These are phyloP conservation scores for Gelatoporia subvermispora DNA, from an alignment of 768 basidiomycete genomes.

Conservation along the genomic window DNA sequence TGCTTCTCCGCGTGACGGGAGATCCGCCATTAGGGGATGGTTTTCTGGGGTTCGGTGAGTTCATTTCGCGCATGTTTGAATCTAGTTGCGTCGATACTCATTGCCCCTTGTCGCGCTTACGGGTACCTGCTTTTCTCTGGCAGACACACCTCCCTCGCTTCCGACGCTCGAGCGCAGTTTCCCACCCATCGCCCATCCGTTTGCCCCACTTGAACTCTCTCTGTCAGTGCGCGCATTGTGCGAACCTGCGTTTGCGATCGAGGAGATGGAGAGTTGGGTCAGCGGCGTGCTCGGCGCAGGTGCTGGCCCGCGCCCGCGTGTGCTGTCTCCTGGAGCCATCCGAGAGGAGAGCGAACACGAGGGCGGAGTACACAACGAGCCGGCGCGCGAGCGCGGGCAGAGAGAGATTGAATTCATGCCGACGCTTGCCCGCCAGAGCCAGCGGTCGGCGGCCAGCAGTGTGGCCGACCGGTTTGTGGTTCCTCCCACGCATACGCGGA, in stretches of 20 bases:
- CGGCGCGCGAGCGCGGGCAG: too few species aligned
- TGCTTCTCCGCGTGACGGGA: constrained; percentile 43
- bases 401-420: constrained; percentile 76
- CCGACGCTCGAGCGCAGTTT: constrained; percentile 56
- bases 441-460: constrained; percentile 18
- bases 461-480: constrained; percentile 44
- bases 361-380: too few species aligned
- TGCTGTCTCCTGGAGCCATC: too few species aligned
- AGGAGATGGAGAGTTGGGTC: too few species aligned
- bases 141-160: constrained; percentile 40
- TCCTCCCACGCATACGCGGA: constrained; percentile 21
- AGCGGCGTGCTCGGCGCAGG: too few species aligned
- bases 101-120: too few species aligned
- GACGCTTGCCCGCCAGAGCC: constrained; percentile 61
- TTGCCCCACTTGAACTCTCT: constrained; percentile 58
- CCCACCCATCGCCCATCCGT: constrained; percentile 62
- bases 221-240: constrained; percentile 65
- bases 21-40: constrained; percentile 23
- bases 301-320: too few species aligned
- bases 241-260: too few species aligned
- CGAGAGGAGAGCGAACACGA: too few species aligned
- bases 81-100: not conserved
- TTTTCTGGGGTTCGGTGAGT: constrained; percentile 37
- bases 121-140: too few species aligned
- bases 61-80: not conserved